Conservation (phyloP, 2,329 filamentous ascomycete genomes). For the Verticillium isaacii region DNA sequence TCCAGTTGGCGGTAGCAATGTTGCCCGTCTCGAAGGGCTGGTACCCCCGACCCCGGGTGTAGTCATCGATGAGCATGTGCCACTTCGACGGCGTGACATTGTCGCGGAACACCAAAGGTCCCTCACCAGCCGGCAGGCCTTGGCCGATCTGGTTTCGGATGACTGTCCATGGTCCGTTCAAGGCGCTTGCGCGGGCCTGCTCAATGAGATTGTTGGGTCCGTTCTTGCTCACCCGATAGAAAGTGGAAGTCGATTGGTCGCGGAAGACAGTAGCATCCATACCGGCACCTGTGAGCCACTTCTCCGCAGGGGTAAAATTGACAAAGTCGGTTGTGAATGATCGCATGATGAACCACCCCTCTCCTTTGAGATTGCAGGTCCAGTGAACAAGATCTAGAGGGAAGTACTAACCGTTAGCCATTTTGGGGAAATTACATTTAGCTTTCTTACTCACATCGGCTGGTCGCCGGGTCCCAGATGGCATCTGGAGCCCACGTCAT, state of each 20-base stretch:
- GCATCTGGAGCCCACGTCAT: slow-evolving; percentile 37
- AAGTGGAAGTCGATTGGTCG: slow-evolving; percentile 4
- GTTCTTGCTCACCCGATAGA: slow-evolving; percentile 12
- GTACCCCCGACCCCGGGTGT: slow-evolving; percentile 11
- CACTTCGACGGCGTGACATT: slow-evolving; percentile 10
- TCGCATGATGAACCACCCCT: slow-evolving; percentile 9
- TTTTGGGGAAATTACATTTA: not conserved
- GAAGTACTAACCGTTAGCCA: not conserved
- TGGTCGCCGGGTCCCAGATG: slow-evolving; percentile 23
- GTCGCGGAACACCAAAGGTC: slow-evolving; percentile 12
- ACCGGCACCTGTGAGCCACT: slow-evolving; percentile 4
- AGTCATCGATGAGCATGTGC: slow-evolving; percentile 14
- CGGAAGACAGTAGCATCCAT: slow-evolving; percentile 12
- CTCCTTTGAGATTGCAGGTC: slow-evolving; percentile 9
- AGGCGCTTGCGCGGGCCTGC: slow-evolving; percentile 5
- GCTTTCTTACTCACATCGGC: not conserved
- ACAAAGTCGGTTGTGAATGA: slow-evolving; percentile 11
- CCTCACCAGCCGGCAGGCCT: slow-evolving; percentile 11
- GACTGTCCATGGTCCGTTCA: slow-evolving; percentile 9
- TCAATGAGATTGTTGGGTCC: slow-evolving; percentile 11
- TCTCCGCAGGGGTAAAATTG: slow-evolving; percentile 9
- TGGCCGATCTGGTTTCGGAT: slow-evolving; percentile 9
- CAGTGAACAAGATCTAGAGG: slow-evolving; percentile 2
- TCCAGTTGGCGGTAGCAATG: slow-evolving; percentile 8
- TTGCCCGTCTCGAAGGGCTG: slow-evolving; percentile 10